Conservation (phyloP, 1,139 yeast species). For the Yamadazyma membranifaciens region DNA sequence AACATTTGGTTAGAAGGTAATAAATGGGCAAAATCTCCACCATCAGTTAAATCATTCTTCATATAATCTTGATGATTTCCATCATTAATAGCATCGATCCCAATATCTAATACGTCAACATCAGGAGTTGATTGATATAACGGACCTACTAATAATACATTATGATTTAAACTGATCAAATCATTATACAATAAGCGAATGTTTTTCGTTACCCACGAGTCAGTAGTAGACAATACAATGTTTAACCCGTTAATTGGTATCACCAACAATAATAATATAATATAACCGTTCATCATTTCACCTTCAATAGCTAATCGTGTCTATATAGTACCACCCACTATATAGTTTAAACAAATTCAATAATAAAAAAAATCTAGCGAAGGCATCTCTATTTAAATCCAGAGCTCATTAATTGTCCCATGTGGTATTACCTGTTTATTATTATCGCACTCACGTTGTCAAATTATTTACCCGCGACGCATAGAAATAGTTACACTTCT, state of each 20-base stretch:
- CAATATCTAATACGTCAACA: slow-evolving; percentile 6
- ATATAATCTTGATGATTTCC: background rate
- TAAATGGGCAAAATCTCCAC: slow-evolving; percentile 39
- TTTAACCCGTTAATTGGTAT: slow-evolving; percentile 18
- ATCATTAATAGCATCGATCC: background rate
- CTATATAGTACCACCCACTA: background rate
- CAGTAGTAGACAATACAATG: slow-evolving; percentile 33
- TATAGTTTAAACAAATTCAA: too few species aligned
- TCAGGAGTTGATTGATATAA: slow-evolving; percentile 19
- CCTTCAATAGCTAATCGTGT: too few species aligned
- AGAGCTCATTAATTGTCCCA: too few species aligned
- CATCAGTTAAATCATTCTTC: slow-evolving; percentile 15
- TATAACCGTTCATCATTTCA: too few species aligned
- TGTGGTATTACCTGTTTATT: too few species aligned
- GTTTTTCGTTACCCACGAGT: slow-evolving; percentile 42
- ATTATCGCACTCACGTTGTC: too few species aligned
- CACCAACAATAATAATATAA: background rate
- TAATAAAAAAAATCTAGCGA: too few species aligned
- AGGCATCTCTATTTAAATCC: too few species aligned
- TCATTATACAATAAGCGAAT: slow-evolving; percentile 27
- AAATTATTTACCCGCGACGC: too few species aligned
- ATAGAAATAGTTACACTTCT: too few species aligned
- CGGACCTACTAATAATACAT: slow-evolving; percentile 33
- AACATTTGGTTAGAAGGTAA: slow-evolving; percentile 32
- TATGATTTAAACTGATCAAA: slow-evolving; percentile 27